A percentile compares a stretch with the other conserved stretches of the same genome.
These are phyloP conservation scores for Raphanus hybrid DNA, from an alignment of 441 rosid species.

Conservation along the genomic window DNA sequence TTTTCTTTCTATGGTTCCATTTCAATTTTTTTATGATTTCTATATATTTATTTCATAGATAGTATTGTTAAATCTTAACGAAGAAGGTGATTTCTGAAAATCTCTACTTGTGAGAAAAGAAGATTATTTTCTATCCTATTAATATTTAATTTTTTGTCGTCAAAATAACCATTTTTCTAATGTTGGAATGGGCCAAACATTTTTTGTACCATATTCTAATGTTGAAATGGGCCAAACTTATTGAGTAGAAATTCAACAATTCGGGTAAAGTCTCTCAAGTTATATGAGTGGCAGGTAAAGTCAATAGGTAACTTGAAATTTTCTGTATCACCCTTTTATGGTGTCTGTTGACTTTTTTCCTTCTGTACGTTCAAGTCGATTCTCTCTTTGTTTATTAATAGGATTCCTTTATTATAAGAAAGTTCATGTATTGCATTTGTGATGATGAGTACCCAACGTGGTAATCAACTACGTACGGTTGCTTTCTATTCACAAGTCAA, in stretches of 20 bases:
- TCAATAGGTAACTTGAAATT: background rate
- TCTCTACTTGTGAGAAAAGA: background rate
- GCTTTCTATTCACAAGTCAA: background rate
- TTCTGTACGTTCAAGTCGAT: conserved; percentile 23
- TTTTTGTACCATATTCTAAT: background rate
- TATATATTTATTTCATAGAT: background rate
- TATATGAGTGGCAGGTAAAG: background rate
- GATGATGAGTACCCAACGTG: background rate
- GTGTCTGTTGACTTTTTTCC: background rate
- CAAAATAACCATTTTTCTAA: background rate
- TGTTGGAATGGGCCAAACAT: background rate
- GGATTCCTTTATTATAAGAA: background rate
- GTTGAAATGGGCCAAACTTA: conserved; percentile 21
- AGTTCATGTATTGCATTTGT: background rate
- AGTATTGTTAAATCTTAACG: background rate
- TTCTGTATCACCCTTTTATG: background rate
- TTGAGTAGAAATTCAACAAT: conserved; percentile 18
- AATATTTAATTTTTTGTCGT: background rate
- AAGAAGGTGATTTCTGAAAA: background rate
- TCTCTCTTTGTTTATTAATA: background rate
- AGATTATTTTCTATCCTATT: background rate
- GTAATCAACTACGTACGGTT: background rate
- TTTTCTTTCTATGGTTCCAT: background rate
- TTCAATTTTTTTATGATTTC: background rate
- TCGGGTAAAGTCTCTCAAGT: conserved; percentile 17